Conservation (phyloP, 192 early-diverging fungal genomes). For the Coemansia guatemalensis region DNA sequence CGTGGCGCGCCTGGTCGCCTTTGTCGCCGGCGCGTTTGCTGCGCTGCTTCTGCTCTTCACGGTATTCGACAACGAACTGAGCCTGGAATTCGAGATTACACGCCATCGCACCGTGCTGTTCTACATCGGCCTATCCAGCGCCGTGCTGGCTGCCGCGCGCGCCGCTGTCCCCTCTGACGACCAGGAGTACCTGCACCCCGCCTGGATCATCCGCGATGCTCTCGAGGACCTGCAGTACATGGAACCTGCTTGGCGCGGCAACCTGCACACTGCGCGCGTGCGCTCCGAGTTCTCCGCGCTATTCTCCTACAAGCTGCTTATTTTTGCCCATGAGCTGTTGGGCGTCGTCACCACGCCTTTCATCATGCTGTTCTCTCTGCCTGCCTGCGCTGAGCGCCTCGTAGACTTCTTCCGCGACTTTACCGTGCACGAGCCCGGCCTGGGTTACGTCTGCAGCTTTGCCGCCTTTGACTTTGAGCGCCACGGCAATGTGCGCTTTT, state of each 20-base stretch:
- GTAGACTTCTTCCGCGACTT: constrained; percentile 96
- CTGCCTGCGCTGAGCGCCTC: constrained; percentile 70
- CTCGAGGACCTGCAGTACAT: constrained; percentile 89
- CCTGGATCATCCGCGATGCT: constrained; percentile 69
- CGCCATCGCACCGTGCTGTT: constrained; percentile 86
- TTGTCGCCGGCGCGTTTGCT: constrained; percentile 86
- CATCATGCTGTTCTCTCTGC: constrained; percentile 77
- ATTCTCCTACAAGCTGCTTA: constrained; percentile 76
- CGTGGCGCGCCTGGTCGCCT: constrained; percentile 82
- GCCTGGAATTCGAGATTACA: constrained; percentile 90
- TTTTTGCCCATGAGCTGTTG: constrained; percentile 81
- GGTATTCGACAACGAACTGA: constrained; percentile 81
- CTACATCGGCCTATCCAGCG: constrained; percentile 89
- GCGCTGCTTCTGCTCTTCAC: constrained; percentile 82
- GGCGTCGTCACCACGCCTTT: constrained; percentile 81
- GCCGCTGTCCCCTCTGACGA: constrained; percentile 82
- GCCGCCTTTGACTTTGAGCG: constrained; percentile 92
- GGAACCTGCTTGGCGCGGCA: constrained; percentile 80
- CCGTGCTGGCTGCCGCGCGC: constrained; percentile 74
- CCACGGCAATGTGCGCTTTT: constrained; percentile 87
- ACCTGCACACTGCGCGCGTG: constrained; percentile 81
- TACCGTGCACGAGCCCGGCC: constrained; percentile 85
- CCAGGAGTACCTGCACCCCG: constrained; percentile 80
- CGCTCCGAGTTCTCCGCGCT: constrained; percentile 74
- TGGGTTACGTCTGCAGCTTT: constrained; percentile 97